Percentiles rank a stretch among this genome's conserved stretches.
These are phyloP conservation scores for Nephelium lappaceum DNA, from an alignment of 345 rosid genomes.

Conservation along the genomic window DNA sequence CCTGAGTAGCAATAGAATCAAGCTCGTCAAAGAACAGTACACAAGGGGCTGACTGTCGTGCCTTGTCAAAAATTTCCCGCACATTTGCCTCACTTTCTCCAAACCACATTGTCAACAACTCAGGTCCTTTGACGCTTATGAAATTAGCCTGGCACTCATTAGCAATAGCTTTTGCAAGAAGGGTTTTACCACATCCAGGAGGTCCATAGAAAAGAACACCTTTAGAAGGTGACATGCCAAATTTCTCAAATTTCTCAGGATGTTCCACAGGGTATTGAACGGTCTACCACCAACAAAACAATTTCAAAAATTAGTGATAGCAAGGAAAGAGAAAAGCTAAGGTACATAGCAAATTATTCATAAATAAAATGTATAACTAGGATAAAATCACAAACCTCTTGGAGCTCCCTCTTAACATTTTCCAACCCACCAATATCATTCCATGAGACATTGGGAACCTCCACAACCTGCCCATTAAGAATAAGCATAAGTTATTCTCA, in stretches of 20 bases:
- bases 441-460: constrained; percentile 46
- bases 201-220: constrained; percentile 43
- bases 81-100: constrained; percentile 46
- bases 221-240: constrained; percentile 46
- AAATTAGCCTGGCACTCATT: constrained; percentile 45
- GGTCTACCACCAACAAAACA: constrained; percentile 26
- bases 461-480: constrained; percentile 31
- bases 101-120: constrained; percentile 44
- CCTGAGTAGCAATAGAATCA: constrained; percentile 44
- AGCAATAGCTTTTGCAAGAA: constrained; percentile 45
- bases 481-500: neutral
- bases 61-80: constrained; percentile 41
- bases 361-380: neutral
- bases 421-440: constrained; percentile 41
- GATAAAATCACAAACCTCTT: constrained; percentile 33
- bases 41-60: constrained; percentile 42
- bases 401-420: constrained; percentile 39
- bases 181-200: constrained; percentile 41
- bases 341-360: neutral
- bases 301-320: neutral
- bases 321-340: neutral
- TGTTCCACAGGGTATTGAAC: constrained; percentile 45
- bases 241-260: constrained; percentile 45
- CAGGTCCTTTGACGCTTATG: constrained; percentile 39
- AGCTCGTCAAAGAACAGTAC: constrained; percentile 44